Percentiles rank a stretch among this genome's conserved stretches.
These are phyloP conservation scores for Pleurotus tuoliensis DNA, from an alignment of 768 basidiomycete species.

Conservation along the genomic window DNA sequence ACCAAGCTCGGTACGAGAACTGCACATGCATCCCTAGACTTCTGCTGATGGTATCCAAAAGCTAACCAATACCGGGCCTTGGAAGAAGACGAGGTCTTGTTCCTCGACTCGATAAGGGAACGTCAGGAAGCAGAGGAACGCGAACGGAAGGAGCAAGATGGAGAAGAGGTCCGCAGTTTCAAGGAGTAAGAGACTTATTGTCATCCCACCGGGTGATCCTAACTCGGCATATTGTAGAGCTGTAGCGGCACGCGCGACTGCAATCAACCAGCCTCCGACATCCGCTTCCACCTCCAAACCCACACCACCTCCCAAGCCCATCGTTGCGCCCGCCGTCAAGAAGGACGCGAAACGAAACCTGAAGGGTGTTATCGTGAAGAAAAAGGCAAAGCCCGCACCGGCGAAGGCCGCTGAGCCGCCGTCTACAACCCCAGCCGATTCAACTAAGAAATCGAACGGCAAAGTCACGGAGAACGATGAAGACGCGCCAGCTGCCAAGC, in stretches of 20 bases:
- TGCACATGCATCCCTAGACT: constrained; percentile 17
- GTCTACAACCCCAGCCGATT: background rate
- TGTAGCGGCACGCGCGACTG: constrained; percentile 3
- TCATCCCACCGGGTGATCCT: constrained; percentile 8
- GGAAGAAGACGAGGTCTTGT: constrained; percentile 89
- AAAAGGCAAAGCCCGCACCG: constrained; percentile 47
- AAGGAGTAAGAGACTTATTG: constrained; percentile 51
- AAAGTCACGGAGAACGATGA: constrained; percentile 19
- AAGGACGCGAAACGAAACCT: constrained; percentile 65
- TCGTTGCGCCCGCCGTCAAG: constrained; percentile 61
- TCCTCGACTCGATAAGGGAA: constrained; percentile 79
- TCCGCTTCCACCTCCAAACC: background rate
- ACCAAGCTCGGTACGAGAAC: constrained; percentile 57
- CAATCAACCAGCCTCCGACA: background rate
- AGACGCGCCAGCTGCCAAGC: constrained; percentile 46
- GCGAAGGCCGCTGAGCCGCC: constrained; percentile 12
- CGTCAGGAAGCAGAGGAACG: constrained; percentile 74
- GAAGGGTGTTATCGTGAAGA: constrained; percentile 82
- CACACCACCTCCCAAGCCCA: constrained; percentile 39
- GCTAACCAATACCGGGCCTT: constrained; percentile 88
- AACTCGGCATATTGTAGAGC: constrained; percentile 29
- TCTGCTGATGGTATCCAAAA: constrained; percentile 22
- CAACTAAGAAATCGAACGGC: constrained; percentile 10
- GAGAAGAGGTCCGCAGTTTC: constrained; percentile 75
- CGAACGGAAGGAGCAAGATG: constrained; percentile 68